These are phyloP conservation scores for Otatea glauca DNA, from an alignment of 176 grass and related monocot genomes.

Conservation along the genomic window DNA sequence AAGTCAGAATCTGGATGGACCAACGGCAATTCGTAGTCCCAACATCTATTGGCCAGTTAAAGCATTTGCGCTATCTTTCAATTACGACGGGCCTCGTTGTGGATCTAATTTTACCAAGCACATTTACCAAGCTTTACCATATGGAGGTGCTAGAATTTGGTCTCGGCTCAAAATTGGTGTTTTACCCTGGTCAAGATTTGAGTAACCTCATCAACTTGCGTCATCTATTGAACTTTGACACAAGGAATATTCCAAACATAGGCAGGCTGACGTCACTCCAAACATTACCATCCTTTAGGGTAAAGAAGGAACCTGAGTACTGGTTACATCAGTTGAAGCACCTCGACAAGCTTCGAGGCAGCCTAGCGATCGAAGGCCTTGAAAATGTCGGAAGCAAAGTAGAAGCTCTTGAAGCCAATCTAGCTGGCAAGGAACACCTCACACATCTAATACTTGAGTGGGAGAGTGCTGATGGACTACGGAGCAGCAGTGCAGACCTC, in stretches of 20 bases:
- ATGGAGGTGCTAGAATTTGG: not conserved
- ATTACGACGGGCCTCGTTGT: rapidly evolving
- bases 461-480: no score
- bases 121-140: constrained; percentile 41
- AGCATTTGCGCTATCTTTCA: no score
- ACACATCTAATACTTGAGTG: not conserved
- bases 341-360: not conserved
- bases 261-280: constrained; percentile 27
- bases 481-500: not conserved
- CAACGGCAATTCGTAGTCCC: not conserved
- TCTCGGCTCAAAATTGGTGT: not conserved
- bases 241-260: not conserved
- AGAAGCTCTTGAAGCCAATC: constrained; percentile 11
- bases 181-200: not conserved
- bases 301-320: not conserved
- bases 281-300: not conserved
- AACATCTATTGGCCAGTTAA: not conserved
- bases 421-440: not conserved
- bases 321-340: constrained; percentile 4
- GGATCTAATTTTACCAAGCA: no score
- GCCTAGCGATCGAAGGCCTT: not conserved
- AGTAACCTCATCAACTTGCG: not conserved
- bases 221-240: not conserved
- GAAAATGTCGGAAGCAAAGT: not conserved
- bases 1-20: no score